Base-by-base conservation (phyloP, 805 yeast genomes). In the Lachancea dasiensis region DNA sequence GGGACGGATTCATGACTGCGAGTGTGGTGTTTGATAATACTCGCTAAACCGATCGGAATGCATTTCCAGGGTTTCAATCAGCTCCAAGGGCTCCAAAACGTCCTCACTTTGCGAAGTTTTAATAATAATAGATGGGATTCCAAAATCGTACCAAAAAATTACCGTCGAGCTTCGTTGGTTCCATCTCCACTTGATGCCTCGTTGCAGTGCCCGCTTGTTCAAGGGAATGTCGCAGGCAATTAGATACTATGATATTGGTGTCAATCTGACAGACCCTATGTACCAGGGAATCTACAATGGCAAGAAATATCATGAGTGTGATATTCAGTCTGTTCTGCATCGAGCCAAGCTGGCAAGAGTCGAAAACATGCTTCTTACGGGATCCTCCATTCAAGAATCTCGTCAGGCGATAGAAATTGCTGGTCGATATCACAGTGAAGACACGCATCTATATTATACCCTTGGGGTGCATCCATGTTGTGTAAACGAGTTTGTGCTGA, bases 401-500 rank as follows among this genome's bases (percentile, higher is more conserved):
- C 50, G 57, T 24, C 64, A 67, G n/a, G 82, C 87, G 6, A 58
- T 84, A 13, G 70, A 68, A 11, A 52, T 89, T 21, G 78, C 83
- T 27, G 45, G 54, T 3, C 43, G 58, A 34, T 59, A 63, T 39
- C 63, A 25, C 31, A n/a, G 21, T 5, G 24, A 34, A n/a, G 34
- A 26, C 6, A 8, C 30, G 14, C 41, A 44, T 7, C 55, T 79
- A 21, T 72, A 64, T 43, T 75, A 83, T 17, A 92, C 98, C 0
- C 89, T 79, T 2, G 98, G 99, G 9, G 94, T 90, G 2, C 99
- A 92, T 64, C 99, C 99, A 0, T 90, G 98, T 60, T 68, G 81
- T 13, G 95, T 87, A 0, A 58, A 58, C 53, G 89, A 69, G 48
- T 72, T 78, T 45, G 63, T 51, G 6, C 43, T 39, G 5, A 51